Evolutionary conservation across 768 basidiomycete genomes (phyloP), one percentile per base, ranked within the genome.

Genomic region (Tulasnella sp.): DNA sequence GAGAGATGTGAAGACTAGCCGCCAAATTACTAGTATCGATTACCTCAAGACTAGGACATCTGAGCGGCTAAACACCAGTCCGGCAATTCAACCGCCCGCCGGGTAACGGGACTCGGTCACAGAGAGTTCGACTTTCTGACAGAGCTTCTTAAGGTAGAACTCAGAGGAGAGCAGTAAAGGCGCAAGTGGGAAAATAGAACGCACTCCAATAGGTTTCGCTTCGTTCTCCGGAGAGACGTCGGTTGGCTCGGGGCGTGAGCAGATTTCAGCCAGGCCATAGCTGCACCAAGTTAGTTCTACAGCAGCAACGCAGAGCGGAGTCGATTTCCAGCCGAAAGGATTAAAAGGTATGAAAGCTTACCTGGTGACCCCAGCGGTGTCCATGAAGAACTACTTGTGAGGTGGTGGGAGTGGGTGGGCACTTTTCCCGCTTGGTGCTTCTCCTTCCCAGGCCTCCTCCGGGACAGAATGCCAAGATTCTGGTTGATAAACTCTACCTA

Each of bases 91-190:
- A 50, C 50, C 50, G 50, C 50, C 22, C 50, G 50, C 37, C 37
- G 37, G 37, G 37, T 37, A 37, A 37, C 37, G 58, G 58, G 4
- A 24, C 1, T 60, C 58, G 58, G 22, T 60, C 58, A 28, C 1
- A 60, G 58, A 24, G 58, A 60, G 58, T 60, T 60, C 58, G 58
- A 60, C 58, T 60, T 60, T 22, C 58, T 22, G 58, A 60, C 22
- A 28, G 58, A 60, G 58, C 58, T 60, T 60, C 58, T 60, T 7
- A 60, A 22, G 58, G 58, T 60, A 60, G 58, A 60, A 60, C 58
- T 60, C 20, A 9, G 7, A 60, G 58, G 58, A 22, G 24, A 60
- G 58, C 58, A 60, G 5, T 60, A 60, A 60, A 60, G 58, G 58
- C 58, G 58, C 58, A 60, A 60, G 58, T 60, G 58, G 58, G 58